phyloP scores from a whole-genome alignment of 176 grass and related monocot species.

The Cenchrus americanus region DNA sequence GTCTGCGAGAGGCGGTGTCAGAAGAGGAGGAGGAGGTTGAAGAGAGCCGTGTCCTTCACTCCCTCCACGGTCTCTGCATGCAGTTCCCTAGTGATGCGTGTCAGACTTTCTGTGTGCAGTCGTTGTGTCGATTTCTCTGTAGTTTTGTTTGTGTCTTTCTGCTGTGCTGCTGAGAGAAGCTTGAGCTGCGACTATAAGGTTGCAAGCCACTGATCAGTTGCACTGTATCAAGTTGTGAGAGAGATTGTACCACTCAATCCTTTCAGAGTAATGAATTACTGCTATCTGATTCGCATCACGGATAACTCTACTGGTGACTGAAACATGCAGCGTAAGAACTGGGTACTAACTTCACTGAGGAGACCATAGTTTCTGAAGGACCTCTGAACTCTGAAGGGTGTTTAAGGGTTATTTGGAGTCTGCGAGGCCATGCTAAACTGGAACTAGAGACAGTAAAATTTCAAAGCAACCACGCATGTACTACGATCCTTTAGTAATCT shows the following conservation, averaged over 20 bases:
- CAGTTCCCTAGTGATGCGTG: constrained; percentile 31
- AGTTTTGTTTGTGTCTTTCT: background rate
- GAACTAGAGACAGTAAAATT: background rate
- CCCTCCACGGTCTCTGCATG: constrained; percentile 48
- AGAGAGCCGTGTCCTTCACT: constrained; percentile 29
- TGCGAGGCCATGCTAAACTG: background rate
- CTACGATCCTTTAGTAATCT: background rate
- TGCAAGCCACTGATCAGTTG: constrained; percentile 6
- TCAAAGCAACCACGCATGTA: background rate
- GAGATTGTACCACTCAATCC: constrained; percentile 43
- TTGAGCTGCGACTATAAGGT: constrained; percentile 24
- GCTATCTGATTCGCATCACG: background rate
- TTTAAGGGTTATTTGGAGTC: background rate
- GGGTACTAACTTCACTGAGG: background rate
- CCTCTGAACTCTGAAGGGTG: background rate
- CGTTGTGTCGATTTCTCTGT: constrained; percentile 8
- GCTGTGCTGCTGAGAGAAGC: constrained; percentile 1
- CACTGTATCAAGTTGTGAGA: too few relatives aligned
- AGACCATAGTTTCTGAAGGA: background rate
- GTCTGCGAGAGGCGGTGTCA: constrained; percentile 47
- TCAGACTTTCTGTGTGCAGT: background rate
- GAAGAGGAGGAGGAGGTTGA: constrained; percentile 53
- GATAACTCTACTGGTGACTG: background rate
- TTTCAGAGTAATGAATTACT: constrained; percentile 19
- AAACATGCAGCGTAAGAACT: background rate